Percentiles rank a stretch among this genome's conserved stretches.
phyloP scores from a whole-genome alignment of 169 alveolate species.

The Plasmodium cynomolgi region DNA sequence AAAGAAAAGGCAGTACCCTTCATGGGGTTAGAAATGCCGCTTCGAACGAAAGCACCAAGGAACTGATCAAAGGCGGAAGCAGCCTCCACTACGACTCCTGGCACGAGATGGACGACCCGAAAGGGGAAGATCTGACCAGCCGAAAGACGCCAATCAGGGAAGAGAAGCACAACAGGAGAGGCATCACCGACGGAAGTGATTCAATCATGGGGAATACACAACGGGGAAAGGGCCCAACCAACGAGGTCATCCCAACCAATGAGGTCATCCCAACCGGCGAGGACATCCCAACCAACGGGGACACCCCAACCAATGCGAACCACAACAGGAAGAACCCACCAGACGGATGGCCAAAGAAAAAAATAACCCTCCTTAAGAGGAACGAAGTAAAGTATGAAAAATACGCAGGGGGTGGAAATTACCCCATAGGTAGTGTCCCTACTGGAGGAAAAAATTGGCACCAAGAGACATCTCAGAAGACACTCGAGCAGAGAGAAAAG shows the following conservation, averaged over 20 bases:
- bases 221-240: neutral
- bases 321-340: neutral
- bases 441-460: neutral
- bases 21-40: neutral
- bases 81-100: neutral
- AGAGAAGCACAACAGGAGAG: neutral
- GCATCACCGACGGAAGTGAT: neutral
- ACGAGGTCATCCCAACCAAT: neutral
- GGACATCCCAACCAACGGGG: neutral
- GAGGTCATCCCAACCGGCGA: constrained; percentile 3
- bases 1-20: neutral
- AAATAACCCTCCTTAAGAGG: constrained; percentile 24
- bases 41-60: neutral
- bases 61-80: neutral
- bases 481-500: constrained; percentile 53
- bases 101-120: constrained; percentile 1
- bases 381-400: constrained; percentile 30
- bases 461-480: neutral
- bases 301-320: neutral
- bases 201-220: neutral
- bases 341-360: constrained; percentile 10
- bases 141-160: neutral
- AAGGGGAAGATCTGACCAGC: neutral
- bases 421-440: neutral
- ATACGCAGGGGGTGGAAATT: neutral